phyloP scores from a whole-genome alignment of 2,329 filamentous ascomycete species.

The Curvularia sp. region DNA sequence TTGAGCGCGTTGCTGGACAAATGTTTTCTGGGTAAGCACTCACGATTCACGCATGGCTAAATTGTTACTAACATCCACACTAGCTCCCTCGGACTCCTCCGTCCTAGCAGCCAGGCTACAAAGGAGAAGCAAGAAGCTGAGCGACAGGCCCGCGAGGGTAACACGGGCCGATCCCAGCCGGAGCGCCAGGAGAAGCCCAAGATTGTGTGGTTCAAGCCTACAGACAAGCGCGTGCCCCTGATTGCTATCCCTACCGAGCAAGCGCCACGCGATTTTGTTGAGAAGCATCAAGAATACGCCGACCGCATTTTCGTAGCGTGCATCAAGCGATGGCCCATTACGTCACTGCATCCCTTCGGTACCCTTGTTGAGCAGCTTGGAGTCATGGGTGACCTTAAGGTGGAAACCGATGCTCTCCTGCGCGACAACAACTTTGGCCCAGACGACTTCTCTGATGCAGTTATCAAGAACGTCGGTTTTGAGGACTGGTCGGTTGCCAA shows the following conservation, averaged over 20 bases:
- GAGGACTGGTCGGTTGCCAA: conserved; percentile 89
- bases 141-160: conserved; percentile 86
- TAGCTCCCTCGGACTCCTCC: conserved; percentile 85
- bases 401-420: conserved; percentile 95
- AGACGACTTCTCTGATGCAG: conserved; percentile 96
- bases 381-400: conserved; percentile 95
- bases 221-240: conserved; percentile 95
- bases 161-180: conserved; percentile 73
- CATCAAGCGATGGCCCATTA: conserved; percentile 99
- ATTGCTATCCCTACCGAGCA: conserved; percentile 99
- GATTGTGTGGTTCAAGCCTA: conserved; percentile 99
- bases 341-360: conserved; percentile 97
- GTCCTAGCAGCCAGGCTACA: conserved; percentile 96
- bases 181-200: conserved; percentile 96
- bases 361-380: conserved; percentile 97
- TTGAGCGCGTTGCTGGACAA: conserved; percentile 95
- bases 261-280: conserved; percentile 95
- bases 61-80: conserved; percentile 21
- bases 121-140: conserved; percentile 99
- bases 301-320: conserved; percentile 98
- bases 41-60: background rate
- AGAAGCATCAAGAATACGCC: conserved; percentile 97
- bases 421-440: conserved; percentile 99
- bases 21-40: conserved; percentile 81
- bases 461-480: conserved; percentile 88